A percentile compares a stretch with the other conserved stretches of the same genome.
These are phyloP conservation scores for Medicago truncatula DNA, from an alignment of 306 rosid species.

Conservation along the genomic window DNA sequence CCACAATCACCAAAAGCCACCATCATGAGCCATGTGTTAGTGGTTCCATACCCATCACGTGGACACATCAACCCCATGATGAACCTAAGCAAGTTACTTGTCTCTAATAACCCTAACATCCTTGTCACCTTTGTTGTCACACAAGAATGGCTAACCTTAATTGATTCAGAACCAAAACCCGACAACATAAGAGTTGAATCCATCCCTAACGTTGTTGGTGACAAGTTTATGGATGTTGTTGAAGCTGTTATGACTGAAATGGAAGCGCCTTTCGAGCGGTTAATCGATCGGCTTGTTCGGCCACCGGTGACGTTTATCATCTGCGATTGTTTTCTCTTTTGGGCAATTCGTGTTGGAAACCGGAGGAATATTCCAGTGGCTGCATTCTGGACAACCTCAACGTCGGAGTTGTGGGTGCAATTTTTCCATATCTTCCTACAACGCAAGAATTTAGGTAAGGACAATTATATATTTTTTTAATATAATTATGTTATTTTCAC, in stretches of 20 bases:
- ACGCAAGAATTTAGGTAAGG: slow-evolving; percentile 35
- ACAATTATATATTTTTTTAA: too few species aligned
- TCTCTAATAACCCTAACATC: slow-evolving; percentile 12
- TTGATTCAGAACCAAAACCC: slow-evolving; percentile 46
- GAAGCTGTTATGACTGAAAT: slow-evolving; percentile 54
- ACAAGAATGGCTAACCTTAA: slow-evolving; percentile 46
- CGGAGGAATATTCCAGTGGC: slow-evolving; percentile 52
- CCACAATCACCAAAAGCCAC: not conserved
- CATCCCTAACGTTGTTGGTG: slow-evolving; percentile 41
- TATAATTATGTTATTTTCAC: too few species aligned
- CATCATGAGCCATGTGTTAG: slow-evolving; percentile 44
- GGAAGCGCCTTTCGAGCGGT: slow-evolving; percentile 53
- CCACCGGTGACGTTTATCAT: slow-evolving; percentile 31
- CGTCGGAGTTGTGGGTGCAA: slow-evolving; percentile 43
- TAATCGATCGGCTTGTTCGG: slow-evolving; percentile 41
- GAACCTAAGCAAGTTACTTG: slow-evolving; percentile 50
- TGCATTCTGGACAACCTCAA: slow-evolving; percentile 50
- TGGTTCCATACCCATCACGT: slow-evolving; percentile 52
- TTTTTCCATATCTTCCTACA: slow-evolving; percentile 32
- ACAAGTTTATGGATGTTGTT: slow-evolving; percentile 28
- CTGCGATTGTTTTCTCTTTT: slow-evolving; percentile 46
- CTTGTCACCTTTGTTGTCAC: slow-evolving; percentile 58
- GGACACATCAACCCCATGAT: slow-evolving; percentile 65
- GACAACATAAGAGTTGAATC: slow-evolving; percentile 40
- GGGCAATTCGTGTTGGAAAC: slow-evolving; percentile 43